Base-by-base conservation (phyloP, 306 rosid genomes). In the Dalbergia oliveri region DNA sequence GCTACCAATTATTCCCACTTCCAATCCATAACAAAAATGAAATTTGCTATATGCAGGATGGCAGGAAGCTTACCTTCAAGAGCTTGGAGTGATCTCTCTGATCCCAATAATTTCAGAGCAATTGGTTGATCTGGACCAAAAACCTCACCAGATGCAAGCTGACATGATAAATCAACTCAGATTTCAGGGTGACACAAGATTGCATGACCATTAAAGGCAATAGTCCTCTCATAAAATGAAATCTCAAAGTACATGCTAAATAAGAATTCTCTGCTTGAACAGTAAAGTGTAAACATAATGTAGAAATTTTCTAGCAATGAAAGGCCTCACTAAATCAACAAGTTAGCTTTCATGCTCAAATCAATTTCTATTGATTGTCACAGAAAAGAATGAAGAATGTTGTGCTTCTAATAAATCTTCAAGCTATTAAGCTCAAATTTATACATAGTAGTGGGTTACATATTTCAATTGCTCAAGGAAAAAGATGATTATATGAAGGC, bases 121-220 rank as follows among this genome's bases (percentile, higher is more conserved):
- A 95, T 18, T 10, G 99, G 99, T 88, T 95, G 99, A 88, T 95
- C 79, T 34, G 94, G 84, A 79, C 99, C 99, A 21, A 93, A 95
- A 84, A 93, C 98, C 88, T 91, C 97, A 53, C 99, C 99, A 19
- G 98, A 88, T 54, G 99, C 99, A 77, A 95, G 88, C 99, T 95
- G 90, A 33, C 45, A 80, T 35, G 68, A 84, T 54, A 85, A 81
- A 75, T 23, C 74, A 67, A 73, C 63, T 81, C 78, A 87, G 75
- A 75, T 11, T 72, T 5, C 21, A n/a, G 39, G 39, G 33, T 69
- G 66, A 39, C 67, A 62, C 15, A 53, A 45, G 21, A 74, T 82
- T 77, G 23, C 65, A 33, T 37, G 66, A 47, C 41, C 64, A 34
- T 39, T 76, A 31, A 56, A 67, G 63, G 14, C 18, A 70, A 18